Percentiles rank a stretch among this genome's conserved stretches.
Conservation (phyloP, 1,284 basidiomycete species). For the Ganoderma multipileum region DNA sequence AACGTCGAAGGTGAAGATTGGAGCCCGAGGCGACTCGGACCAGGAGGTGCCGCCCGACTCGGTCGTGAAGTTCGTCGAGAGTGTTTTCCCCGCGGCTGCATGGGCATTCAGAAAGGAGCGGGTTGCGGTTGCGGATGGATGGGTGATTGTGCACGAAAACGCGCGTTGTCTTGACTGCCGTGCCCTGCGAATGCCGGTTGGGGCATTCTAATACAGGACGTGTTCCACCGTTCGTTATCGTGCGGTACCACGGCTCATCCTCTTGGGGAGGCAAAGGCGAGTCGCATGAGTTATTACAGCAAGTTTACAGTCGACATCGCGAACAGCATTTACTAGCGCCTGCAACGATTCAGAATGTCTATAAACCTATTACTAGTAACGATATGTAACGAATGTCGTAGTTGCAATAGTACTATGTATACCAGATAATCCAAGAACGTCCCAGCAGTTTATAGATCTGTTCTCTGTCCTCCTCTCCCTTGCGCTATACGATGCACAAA, state of each 20-base stretch:
- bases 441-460: not conserved
- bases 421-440: not conserved
- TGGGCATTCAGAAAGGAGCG: not conserved
- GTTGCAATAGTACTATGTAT: no score
- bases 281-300: no score
- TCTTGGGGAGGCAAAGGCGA: no score
- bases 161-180: not conserved
- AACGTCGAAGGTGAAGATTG: not conserved
- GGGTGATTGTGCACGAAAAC: not conserved
- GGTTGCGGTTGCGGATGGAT: not conserved
- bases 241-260: no score
- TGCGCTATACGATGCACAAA: no score
- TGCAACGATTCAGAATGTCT: no score
- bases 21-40: not conserved
- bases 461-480: not conserved
- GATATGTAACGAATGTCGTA: no score
- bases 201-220: not conserved
- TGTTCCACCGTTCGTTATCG: no score
- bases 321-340: no score
- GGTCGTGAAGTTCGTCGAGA: not conserved
- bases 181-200: not conserved
- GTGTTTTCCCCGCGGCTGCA: not conserved
- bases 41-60: not conserved
- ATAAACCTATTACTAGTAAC: no score
- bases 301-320: no score